phyloP scores from a whole-genome alignment of 768 basidiomycete species.

The Boletus vinaceobasis region DNA sequence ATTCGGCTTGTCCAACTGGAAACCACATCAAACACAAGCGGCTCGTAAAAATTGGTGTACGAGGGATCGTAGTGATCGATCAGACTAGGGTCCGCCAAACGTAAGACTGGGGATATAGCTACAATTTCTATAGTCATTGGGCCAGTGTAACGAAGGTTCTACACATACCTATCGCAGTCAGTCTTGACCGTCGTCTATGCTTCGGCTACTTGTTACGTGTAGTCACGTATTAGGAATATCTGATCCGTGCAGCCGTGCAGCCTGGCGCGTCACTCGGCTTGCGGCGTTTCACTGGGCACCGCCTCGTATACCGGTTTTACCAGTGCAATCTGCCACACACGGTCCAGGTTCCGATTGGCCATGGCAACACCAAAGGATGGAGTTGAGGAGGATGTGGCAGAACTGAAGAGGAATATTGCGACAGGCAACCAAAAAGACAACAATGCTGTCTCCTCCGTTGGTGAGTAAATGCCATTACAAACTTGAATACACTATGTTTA shows the following conservation, averaged over 20 bases:
- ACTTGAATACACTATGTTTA: neutral
- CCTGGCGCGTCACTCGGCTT: neutral
- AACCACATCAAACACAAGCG: no score
- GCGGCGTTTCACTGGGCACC: neutral
- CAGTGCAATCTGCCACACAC: neutral
- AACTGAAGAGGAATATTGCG: conserved; percentile 51
- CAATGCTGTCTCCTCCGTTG: conserved; percentile 17
- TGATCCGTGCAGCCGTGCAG: no score
- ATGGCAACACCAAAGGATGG: conserved; percentile 17
- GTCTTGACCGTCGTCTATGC: no score
- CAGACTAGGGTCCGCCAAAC: no score
- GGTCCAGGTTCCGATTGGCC: neutral
- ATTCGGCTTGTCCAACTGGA: no score
- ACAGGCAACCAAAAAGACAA: conserved; percentile 33
- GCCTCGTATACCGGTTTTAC: neutral
- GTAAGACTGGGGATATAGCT: no score
- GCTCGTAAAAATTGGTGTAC: no score
- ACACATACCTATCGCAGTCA: no score
- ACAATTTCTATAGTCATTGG: no score
- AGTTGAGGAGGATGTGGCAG: conserved; percentile 42
- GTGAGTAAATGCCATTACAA: conserved; percentile 14
- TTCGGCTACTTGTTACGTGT: neutral
- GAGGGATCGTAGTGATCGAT: no score
- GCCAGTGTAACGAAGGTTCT: no score
- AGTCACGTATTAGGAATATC: neutral